Evolutionary conservation across 352 stramenopile species (phyloP), one percentile per base, ranked within the genome.

Genomic region (Phytophthora sansomeana): DNA sequence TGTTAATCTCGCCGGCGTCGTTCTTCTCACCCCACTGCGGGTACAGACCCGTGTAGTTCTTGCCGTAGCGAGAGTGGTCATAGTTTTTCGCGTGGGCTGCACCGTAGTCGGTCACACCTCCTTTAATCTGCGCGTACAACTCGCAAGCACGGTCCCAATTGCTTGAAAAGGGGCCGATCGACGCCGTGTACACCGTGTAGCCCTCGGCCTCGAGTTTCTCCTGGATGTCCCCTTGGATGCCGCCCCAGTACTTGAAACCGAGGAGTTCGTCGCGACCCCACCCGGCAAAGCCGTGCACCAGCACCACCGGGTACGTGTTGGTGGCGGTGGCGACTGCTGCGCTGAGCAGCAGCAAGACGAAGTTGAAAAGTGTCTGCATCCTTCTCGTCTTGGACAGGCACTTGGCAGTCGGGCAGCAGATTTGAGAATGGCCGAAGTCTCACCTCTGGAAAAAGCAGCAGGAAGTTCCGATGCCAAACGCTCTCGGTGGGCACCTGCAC

Each of bases 131-230:
- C 11, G 78, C 76, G 67, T 87, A 91, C 5, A 86, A 33, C 51
- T 91, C 82, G 21, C 74, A 85, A 10, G 82, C 78, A n/a, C 82
- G 75, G 60, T 91, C 80, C 77, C 79, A 86, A 50, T 90, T 84
- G 53, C 77, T 87, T 16, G 77, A 83, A 51, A 90, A 74, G 8
- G 78, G 78, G 13, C 81, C 77, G 49, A 90, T 71, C 5, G 59
- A 68, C 16, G 77, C 81, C n/a, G 72, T 82, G 71, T 79, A 75
- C 5, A 87, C 79, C 8, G 76, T 69, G 64, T 83, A 81, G 28
- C 81, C 81, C 48, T 75, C 44, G 0, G 44, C 61, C 21, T 67
- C 60, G 17, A 89, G 78, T 48, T 86, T 64, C 28, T 78, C 60
- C 44, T 75, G 56, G 10, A 83, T 56, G 38, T 87, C 76, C 9